Evolutionary conservation across 2,329 filamentous ascomycete genomes (phyloP).

Genomic region (Epichloe sibirici): DNA sequence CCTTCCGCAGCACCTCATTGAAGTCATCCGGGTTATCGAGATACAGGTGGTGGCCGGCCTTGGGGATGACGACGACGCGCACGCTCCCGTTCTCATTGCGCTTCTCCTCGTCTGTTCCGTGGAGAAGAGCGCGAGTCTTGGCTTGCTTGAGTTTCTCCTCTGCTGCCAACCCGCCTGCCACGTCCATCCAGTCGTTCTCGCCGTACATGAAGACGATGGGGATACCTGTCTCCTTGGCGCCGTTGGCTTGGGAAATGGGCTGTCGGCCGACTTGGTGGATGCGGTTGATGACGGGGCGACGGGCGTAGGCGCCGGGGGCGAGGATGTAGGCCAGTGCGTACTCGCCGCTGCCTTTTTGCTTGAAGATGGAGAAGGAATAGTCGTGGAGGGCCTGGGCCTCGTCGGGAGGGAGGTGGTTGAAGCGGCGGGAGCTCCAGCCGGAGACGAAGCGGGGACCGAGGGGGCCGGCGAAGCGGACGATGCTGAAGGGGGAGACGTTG

Average conservation of each 20-base stretch:
- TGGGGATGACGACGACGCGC: slow-evolving; percentile 65
- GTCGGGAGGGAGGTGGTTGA: slow-evolving; percentile 69
- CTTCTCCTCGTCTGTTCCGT: slow-evolving; percentile 56
- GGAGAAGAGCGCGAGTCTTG: slow-evolving; percentile 43
- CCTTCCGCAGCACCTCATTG: slow-evolving; percentile 38
- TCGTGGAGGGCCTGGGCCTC: slow-evolving; percentile 81
- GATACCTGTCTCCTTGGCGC: slow-evolving; percentile 47
- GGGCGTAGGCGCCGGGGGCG: slow-evolving; percentile 84
- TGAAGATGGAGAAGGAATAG: slow-evolving; percentile 90
- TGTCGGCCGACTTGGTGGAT: slow-evolving; percentile 84
- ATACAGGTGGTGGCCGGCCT: slow-evolving; percentile 48
- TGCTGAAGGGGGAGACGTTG: slow-evolving; percentile 87
- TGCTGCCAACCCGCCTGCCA: slow-evolving; percentile 69
- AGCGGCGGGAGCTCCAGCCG: slow-evolving; percentile 86
- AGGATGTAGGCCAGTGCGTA: slow-evolving; percentile 89
- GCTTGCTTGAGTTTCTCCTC: slow-evolving; percentile 66
- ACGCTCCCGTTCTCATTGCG: slow-evolving; percentile 63
- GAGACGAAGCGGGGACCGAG: slow-evolving; percentile 85
- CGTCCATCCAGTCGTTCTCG: slow-evolving; percentile 98
- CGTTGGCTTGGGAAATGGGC: slow-evolving; percentile 22
- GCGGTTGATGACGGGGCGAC: slow-evolving; percentile 73
- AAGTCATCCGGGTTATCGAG: slow-evolving; percentile 48
- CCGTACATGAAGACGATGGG: slow-evolving; percentile 93
- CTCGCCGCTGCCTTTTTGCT: slow-evolving; percentile 82
- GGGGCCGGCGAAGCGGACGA: slow-evolving; percentile 79